Conservation (phyloP, 1,284 basidiomycete species). For the Ganoderma lingzhi region DNA sequence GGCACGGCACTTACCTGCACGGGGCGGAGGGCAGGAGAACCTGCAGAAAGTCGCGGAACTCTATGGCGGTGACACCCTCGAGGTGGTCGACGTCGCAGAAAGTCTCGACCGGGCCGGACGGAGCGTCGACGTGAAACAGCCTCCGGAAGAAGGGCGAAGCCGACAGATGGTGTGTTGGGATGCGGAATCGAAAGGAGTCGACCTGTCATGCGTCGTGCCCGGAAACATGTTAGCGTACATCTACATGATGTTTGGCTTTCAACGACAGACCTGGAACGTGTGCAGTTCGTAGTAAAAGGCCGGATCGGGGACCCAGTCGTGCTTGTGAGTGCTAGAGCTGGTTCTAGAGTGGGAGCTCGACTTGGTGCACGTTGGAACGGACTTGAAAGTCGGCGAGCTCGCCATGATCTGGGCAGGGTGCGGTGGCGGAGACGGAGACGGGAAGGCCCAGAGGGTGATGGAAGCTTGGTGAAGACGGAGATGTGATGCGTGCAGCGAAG, state of each 20-base stretch:
- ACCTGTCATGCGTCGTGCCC: not conserved
- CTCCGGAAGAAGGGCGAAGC: slow-evolving; percentile 4
- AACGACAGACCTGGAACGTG: not conserved
- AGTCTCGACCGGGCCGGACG: not conserved
- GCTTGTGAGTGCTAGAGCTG: not conserved
- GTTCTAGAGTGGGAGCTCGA: not conserved
- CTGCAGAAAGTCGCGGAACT: slow-evolving; percentile 8
- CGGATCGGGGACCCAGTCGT: slow-evolving; percentile 1
- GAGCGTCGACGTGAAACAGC: not conserved
- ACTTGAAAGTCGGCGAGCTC: not conserved
- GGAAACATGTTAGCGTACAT: not conserved
- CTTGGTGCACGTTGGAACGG: not conserved
- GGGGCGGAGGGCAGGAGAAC: not conserved
- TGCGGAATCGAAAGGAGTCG: slow-evolving; percentile 2
- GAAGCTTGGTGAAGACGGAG: not conserved
- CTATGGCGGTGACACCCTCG: slow-evolving; percentile 3
- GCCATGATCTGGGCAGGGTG: not conserved
- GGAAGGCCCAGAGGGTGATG: not conserved
- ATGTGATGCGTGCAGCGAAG: too few relatives aligned
- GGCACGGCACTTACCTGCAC: not conserved
- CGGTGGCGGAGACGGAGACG: not conserved
- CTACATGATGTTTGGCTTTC: too few relatives aligned
- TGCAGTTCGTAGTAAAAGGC: not conserved
- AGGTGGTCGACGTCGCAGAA: not conserved
- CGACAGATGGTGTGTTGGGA: not conserved